Percentiles rank a stretch among this genome's conserved stretches.
Evolutionary conservation across 2,329 filamentous ascomycete species (phyloP).

Genomic region (Exophiala spinifera): DNA sequence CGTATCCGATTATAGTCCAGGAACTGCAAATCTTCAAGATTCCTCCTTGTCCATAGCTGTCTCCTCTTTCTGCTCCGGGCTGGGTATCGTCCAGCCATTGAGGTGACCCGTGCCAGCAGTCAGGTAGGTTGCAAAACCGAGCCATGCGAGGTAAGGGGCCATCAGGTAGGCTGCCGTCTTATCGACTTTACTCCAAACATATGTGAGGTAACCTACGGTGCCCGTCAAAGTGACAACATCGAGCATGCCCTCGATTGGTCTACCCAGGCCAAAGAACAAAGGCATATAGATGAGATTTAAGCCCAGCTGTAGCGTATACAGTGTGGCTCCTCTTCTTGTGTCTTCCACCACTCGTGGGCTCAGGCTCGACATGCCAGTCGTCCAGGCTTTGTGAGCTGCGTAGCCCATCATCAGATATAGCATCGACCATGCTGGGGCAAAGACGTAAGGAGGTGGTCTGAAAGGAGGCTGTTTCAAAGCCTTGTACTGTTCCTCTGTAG

Average conservation of each 20-base stretch:
- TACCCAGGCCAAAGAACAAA: conserved; percentile 77
- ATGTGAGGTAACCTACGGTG: conserved; percentile 69
- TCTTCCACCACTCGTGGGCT: conserved; percentile 54
- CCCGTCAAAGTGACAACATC: conserved; percentile 73
- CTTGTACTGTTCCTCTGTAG: conserved; percentile 38
- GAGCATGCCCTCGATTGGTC: conserved; percentile 68
- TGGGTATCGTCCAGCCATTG: conserved; percentile 63
- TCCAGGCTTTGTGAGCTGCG: conserved; percentile 74
- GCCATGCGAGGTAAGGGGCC: conserved; percentile 80
- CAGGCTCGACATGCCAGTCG: conserved; percentile 58
- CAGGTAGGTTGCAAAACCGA: conserved; percentile 83
- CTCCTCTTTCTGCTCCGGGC: conserved; percentile 16
- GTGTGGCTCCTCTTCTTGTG: conserved; percentile 66
- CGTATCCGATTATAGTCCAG: too few relatives aligned
- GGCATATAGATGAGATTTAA: conserved; percentile 90
- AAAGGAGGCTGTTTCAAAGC: conserved; percentile 48
- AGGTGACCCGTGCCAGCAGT: conserved; percentile 66
- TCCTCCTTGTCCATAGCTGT: conserved; percentile 7
- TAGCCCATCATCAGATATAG: conserved; percentile 78
- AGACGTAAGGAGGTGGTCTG: conserved; percentile 56
- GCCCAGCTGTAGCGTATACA: conserved; percentile 82
- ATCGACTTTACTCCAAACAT: conserved; percentile 74
- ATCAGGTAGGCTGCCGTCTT: conserved; percentile 68
- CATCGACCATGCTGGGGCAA: conserved; percentile 58
- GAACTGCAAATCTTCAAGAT: neutral